Base-by-base conservation (phyloP, 2,329 filamentous ascomycete species). In the Colletotrichum brevisporum region DNA sequence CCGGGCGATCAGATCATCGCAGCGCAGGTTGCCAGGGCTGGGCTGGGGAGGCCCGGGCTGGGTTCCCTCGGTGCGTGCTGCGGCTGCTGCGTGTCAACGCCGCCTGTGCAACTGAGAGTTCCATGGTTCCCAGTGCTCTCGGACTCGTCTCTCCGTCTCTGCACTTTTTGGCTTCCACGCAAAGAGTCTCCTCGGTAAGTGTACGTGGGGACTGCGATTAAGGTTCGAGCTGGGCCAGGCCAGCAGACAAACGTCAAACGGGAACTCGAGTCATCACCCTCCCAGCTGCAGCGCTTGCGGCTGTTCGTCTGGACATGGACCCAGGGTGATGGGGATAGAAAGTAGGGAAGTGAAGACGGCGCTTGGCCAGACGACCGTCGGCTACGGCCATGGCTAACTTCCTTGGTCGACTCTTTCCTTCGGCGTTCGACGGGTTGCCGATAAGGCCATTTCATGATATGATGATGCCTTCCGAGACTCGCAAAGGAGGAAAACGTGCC, bases 1-100 rank as follows among this genome's bases (percentile, higher is more conserved):
- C 59, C 21, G 52, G 53, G 41, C 55, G 62, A 66, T 69, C 66
- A 56, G 61, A 69, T 69, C 62, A 51, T 55, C 41, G 63, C 27
- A 55, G 8, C 31, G 31, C 31, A 36, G 31, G 9, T 36, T 36
- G 31, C 31, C 31, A 9, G 31, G 31, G 31, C 31, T 36, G 31
- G 31, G 31, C 31, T 36, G 31, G 31, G 31, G 31, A 10, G 31
- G 47, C 9, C 66, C 39, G 62, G 62, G 62, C 54, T 47, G 48
- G 27, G 48, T 55, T 47, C 50, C 54, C 51, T 12, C 41, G 31
- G 31, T 36, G 31, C 31, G 31, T 27, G 60, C 36, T 16, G 55
- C 54, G 36, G n/a, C 12, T 68, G 52, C 59, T 54, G 61, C 60
- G 53, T 68, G 54, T 66, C 66, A 66, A 60, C 50, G 62, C 50